Base-by-base conservation (phyloP, 352 stramenopile genomes). In the Phytophthora cajani region DNA sequence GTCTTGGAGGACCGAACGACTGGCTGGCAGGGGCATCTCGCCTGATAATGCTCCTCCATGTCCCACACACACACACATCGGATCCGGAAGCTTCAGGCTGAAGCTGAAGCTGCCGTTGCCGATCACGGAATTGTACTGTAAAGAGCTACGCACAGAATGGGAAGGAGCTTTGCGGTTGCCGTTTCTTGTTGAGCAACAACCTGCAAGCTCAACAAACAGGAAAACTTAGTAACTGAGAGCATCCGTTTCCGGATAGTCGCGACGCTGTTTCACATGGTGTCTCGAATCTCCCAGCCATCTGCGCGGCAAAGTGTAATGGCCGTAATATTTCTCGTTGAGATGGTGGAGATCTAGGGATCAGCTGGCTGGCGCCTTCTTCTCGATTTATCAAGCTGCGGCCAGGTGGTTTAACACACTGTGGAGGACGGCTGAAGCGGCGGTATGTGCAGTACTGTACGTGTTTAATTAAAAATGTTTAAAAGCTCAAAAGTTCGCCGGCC, bases 261-360 rank as follows among this genome's bases (percentile, higher is more conserved):
- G 53, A 49, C 14, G 42, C 25, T 42, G 67, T 74, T 67, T 61
- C 54, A 58, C 33, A 63, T 38, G 54, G 54, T 17, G 36, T 9
- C 54, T 14, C 44, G 67, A 70, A 66, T 71, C 46, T 74, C 46
- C 8, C 25, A 42, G 11, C 36, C 36, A 42, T 42, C 36, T 42
- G 36, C 36, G 36, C 36, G 12, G 36, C 36, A 17, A 42, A 17
- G 11, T 17, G 62, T 64, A 64, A 60, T 56, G 57, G 40, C 30
- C 54, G 54, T 44, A 40, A 60, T 68, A 16, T 72, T 36, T 38
- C 19, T 14, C 54, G 30, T 44, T 21, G 62, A 67, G 67, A 74
- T 74, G 67, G 67, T 74, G 67, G 67, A 74, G 67, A 70, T 49
- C 54, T 54, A 40, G 33, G 44, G 54, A 23, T 62, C 56, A 71